These are phyloP conservation scores for Stenogyne calaminthoides DNA, from an alignment of 305 asterid genomes.

Conservation along the genomic window DNA sequence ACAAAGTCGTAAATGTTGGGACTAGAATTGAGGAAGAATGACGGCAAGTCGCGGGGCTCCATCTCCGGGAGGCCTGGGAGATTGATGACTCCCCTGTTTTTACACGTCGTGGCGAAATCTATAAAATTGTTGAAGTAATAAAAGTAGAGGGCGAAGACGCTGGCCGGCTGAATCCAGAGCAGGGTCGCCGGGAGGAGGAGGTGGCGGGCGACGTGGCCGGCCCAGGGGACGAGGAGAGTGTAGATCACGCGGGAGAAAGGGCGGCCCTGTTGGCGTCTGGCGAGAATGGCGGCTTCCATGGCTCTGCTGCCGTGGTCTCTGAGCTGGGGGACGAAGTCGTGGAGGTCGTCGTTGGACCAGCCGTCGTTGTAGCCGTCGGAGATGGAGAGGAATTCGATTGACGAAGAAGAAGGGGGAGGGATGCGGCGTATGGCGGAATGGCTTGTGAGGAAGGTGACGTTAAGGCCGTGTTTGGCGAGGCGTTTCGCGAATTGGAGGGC, in stretches of 20 bases:
- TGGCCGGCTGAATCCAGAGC: conserved; percentile 60
- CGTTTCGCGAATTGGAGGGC: conserved; percentile 45
- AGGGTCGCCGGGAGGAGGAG: conserved; percentile 46
- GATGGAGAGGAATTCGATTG: conserved; percentile 21
- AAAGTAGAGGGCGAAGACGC: conserved; percentile 42
- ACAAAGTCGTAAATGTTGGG: conserved; percentile 29
- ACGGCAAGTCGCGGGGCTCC: conserved; percentile 41
- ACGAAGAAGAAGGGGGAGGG: not conserved
- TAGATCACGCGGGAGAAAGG: conserved; percentile 33
- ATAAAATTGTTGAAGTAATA: conserved; percentile 37
- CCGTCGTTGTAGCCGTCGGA: conserved; percentile 15
- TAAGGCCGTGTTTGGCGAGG: conserved; percentile 33
- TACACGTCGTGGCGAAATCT: not conserved
- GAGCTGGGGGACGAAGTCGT: not conserved
- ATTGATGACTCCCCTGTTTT: not conserved
- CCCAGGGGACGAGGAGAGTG: conserved; percentile 53
- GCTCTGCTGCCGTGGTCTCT: conserved; percentile 28
- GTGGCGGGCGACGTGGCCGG: conserved; percentile 32
- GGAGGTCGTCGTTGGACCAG: not conserved
- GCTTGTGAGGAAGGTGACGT: conserved; percentile 43
- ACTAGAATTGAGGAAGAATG: conserved; percentile 36
- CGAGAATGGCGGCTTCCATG: conserved; percentile 2
- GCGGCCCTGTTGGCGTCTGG: conserved; percentile 1
- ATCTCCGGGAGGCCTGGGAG: conserved; percentile 41
- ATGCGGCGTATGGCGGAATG: conserved; percentile 35